Conservation (phyloP, 345 rosid genomes). For the Acer saccharum region DNA sequence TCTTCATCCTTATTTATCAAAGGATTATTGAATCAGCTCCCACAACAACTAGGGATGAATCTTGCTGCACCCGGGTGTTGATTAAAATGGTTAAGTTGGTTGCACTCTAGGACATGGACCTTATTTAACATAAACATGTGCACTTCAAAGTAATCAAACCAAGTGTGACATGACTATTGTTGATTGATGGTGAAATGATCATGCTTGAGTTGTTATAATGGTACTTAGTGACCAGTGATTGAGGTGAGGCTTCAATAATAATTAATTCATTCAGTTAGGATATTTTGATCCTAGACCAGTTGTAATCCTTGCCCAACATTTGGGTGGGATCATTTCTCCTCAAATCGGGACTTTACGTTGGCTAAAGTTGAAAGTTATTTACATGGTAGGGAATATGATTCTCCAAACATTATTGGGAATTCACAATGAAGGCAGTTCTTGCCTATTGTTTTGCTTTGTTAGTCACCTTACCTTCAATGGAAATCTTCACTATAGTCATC, state of each 20-base stretch:
- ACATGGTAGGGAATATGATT: background rate
- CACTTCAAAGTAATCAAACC: background rate
- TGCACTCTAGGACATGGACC: background rate
- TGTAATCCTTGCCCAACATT: background rate
- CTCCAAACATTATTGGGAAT: background rate
- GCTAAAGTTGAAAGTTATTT: slow-evolving; percentile 2
- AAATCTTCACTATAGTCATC: background rate
- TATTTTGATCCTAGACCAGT: background rate
- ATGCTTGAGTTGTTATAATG: background rate
- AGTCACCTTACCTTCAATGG: background rate
- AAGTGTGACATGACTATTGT: too few relatives aligned
- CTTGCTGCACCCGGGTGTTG: background rate
- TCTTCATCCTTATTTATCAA: too few relatives aligned
- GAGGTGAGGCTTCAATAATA: background rate
- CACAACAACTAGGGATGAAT: background rate
- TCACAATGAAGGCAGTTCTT: background rate
- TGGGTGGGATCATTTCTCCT: background rate
- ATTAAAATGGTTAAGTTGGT: background rate
- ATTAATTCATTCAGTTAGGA: background rate
- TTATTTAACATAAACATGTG: background rate
- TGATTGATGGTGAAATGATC: background rate
- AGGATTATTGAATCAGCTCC: too few relatives aligned
- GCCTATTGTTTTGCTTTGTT: background rate
- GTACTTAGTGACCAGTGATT: background rate
- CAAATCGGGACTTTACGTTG: background rate